Base-by-base conservation (phyloP, 257 asterid species). In the Eucommia ulmoides region DNA sequence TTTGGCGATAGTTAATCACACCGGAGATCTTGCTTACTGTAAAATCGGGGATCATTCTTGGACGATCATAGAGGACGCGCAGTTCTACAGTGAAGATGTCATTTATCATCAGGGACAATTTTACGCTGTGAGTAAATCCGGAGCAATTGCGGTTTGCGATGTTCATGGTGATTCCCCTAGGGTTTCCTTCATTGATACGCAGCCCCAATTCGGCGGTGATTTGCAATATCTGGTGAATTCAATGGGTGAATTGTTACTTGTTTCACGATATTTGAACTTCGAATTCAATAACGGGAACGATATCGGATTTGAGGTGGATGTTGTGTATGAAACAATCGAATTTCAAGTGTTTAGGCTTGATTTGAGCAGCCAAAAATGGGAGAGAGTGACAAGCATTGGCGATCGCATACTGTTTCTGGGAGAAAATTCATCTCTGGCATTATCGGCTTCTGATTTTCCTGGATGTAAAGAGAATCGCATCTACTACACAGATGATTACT, bases 401-500 rank as follows among this genome's bases (percentile, higher is more conserved):
- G 79, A 76, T 26, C 68, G 45, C 16, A 72, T 82, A 50, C 48
- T 88, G 72, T 78, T 83, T 62, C 41, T 88, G 53, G 97, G 97
- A 47, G 83, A 56, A 56, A 81, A 71, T 77, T 73, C 88, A 1
- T 83, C 97, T 0, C 48, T 79, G 46, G 83, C 91, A 0, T 7
- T 83, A 48, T 54, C 2, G 45, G 80, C 92, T 15, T 63, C 81
- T 53, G 83, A 78, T 65, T 79, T 66, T 60, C 65, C 53, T 14
- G 88, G 80, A 51, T 76, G 89, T 56, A 53, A 50, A 60, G 93
- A 88, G 55, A 77, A 81, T 55, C 65, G 64, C 65, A 79, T 88
- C 45, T 88, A 81, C 48, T 84, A 67, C 25, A 72, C 93, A 0
- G 84, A 84, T 60, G 95, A 88, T 50, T 76, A 81, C 68, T 79